Evolutionary conservation across 257 asterid genomes (phyloP), one percentile per base, ranked within the genome.

Genomic region (Apocynum venetum): DNA sequence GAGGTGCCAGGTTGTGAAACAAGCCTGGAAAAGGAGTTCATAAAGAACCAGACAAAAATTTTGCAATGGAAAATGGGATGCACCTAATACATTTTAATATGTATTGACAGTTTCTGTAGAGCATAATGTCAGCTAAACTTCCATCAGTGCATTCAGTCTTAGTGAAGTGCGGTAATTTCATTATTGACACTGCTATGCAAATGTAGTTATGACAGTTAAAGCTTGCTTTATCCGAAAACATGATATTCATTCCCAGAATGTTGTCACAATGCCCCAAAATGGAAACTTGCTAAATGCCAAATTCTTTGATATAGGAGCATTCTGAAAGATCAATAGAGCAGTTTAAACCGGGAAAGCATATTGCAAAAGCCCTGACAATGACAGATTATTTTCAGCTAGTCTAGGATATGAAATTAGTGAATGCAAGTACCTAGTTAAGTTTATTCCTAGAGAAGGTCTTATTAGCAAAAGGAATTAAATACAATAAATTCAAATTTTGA

Each of bases 21-120:
- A 80, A 88, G 90, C 97, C 98, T 93, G 84, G 63, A 73, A 79
- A 79, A 77, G 44, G 41, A 69, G 63, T 44, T 36, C 57, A n/a
- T 35, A 2, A 78, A 43, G 6, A 38, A 63, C 70, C 48, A 52
- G 77, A 67, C 36, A n/a, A 36, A n/a, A 35, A 61, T 10, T 44
- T 19, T 8, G 6, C 46, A 38, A 15, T 9, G 4, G n/a, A 8
- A 65, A 25, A 40, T 49, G 66, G 13, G 20, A 4, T 14, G 15
- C 59, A 25, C 56, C 19, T 56, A 66, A 43, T 71, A 31, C 20
- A 55, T 13, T 38, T 52, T 31, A 6, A n/a, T 17, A 43, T 15
- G 10, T 35, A 15, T 15, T 53, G 9, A 15, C 4, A 43, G 10
- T 46, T 43, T 59, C 7, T 3, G 1, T 43, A 43, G 69, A 56